Base-by-base conservation (phyloP, 208 protist genomes). In the Crithidia thermophila region DNA sequence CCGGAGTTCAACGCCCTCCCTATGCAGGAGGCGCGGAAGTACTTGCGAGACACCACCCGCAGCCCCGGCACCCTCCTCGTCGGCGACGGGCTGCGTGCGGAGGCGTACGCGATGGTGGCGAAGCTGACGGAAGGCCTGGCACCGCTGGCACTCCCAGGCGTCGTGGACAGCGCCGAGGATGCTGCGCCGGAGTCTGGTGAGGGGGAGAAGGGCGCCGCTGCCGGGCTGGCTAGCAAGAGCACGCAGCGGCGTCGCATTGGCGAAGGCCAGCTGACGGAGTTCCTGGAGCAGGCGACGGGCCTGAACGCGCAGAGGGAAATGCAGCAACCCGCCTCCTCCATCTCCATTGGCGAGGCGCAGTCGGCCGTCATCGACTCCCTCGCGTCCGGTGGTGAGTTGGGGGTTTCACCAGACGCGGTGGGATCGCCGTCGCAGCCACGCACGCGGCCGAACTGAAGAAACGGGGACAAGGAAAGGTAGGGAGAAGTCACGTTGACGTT, bases 1-100 rank as follows among this genome's bases (percentile, higher is more conserved):
- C 84, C 84, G 16, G 84, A 93, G 70, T 93, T 93, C 55, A 93
- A 90, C 63, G 80, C 77, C 20, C 76, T 93, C 5, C 81, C 87
- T 13, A 85, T 88, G 70, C 56, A 86, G 56, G 83, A 93, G 58
- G 84, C 84, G 3, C 74, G 59, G 39, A 57, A 82, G 50, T 93
- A 93, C 49, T 52, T 77, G 47, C 53, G 85, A 11, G 87, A 93
- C 67, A 81, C 78, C n/a, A 90, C 87, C n/a, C 87, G 87, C 27
- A 90, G 83, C 64, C 67, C 64, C 14, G 87, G 87, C 14, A 77
- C 47, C 49, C 58, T 90, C 21, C 58, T 69, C 18, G 71, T 93
- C 10, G 87, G 87, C 23, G 81, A 88, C 4, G 81, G 82, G 6
- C 73, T 90, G 16, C 83, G 87, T 9, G 67, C 66, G 27, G 80